Conservation (phyloP, 768 basidiomycete species). For the Mycena crocata region DNA sequence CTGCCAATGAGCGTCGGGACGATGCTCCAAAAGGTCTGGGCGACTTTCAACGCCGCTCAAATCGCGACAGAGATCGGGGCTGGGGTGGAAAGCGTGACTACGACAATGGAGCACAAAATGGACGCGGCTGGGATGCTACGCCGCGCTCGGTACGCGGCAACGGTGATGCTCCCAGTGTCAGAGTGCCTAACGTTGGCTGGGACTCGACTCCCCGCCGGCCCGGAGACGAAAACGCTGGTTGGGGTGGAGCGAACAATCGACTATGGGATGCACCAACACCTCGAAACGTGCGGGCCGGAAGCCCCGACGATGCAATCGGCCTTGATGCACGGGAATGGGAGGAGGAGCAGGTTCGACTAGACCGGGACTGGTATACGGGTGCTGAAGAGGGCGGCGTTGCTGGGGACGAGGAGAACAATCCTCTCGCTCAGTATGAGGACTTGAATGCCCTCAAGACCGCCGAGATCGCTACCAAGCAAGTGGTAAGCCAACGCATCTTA, state of each 20-base stretch:
- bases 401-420: conserved; percentile 93
- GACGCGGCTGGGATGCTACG: conserved; percentile 65
- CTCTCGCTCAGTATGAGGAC: conserved; percentile 94
- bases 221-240: conserved; percentile 67
- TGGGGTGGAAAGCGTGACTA: conserved; percentile 57
- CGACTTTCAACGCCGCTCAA: conserved; percentile 93
- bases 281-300: conserved; percentile 70
- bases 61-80: conserved; percentile 72
- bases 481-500: conserved; percentile 55
- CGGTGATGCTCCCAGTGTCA: conserved; percentile 82
- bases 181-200: conserved; percentile 94
- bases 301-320: conserved; percentile 73
- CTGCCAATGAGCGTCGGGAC: conserved; percentile 62
- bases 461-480: conserved; percentile 81
- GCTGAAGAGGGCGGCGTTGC: conserved; percentile 89
- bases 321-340: conserved; percentile 94
- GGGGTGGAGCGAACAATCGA: conserved; percentile 68
- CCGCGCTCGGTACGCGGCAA: conserved; percentile 67
- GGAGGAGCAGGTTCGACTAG: conserved; percentile 91
- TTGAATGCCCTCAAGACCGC: conserved; percentile 74
- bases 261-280: conserved; percentile 91
- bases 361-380: conserved; percentile 96
- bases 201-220: conserved; percentile 86
- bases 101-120: conserved; percentile 37
- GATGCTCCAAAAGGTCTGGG: conserved; percentile 84